Conservation (phyloP, 2,329 filamentous ascomycete genomes). For the Neurospora crassa region DNA sequence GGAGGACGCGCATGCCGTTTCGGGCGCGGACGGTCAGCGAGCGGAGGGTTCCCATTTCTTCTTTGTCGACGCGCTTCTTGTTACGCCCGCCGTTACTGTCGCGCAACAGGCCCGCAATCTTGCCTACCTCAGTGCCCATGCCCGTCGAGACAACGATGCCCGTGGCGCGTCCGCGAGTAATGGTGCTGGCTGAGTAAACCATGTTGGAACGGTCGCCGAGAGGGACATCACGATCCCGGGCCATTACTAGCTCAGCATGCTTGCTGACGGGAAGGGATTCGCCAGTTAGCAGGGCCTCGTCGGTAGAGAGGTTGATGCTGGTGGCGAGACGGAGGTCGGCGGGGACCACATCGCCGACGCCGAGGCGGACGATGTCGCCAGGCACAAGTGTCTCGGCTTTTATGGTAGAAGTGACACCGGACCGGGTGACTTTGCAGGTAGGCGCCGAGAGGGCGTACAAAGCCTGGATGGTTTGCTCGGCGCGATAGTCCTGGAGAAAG, state of each 20-base stretch:
- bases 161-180: slow-evolving; percentile 59
- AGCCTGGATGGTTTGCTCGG: slow-evolving; percentile 53
- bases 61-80: slow-evolving; percentile 24
- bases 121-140: slow-evolving; percentile 49
- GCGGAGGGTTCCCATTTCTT: slow-evolving; percentile 17
- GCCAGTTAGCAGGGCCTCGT: slow-evolving; percentile 66
- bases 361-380: slow-evolving; percentile 55
- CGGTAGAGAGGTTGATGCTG: slow-evolving; percentile 64
- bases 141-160: slow-evolving; percentile 62
- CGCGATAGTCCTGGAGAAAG: slow-evolving; percentile 50
- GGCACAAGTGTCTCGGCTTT: slow-evolving; percentile 50
- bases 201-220: slow-evolving; percentile 64
- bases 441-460: slow-evolving; percentile 49
- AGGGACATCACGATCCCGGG: slow-evolving; percentile 40
- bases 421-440: slow-evolving; percentile 48
- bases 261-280: slow-evolving; percentile 64
- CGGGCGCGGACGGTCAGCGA: slow-evolving; percentile 16
- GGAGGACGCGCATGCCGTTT: slow-evolving; percentile 28
- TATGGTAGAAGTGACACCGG: slow-evolving; percentile 39
- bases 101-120: slow-evolving; percentile 46
- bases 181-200: slow-evolving; percentile 61
- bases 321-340: slow-evolving; percentile 58
- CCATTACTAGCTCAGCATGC: slow-evolving; percentile 45
- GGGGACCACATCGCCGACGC: slow-evolving; percentile 59
- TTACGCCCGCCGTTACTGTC: slow-evolving; percentile 32